These are phyloP conservation scores for Polytrichum commune DNA, from an alignment of 225 moss, liverwort and hornwort species.

Conservation along the genomic window DNA sequence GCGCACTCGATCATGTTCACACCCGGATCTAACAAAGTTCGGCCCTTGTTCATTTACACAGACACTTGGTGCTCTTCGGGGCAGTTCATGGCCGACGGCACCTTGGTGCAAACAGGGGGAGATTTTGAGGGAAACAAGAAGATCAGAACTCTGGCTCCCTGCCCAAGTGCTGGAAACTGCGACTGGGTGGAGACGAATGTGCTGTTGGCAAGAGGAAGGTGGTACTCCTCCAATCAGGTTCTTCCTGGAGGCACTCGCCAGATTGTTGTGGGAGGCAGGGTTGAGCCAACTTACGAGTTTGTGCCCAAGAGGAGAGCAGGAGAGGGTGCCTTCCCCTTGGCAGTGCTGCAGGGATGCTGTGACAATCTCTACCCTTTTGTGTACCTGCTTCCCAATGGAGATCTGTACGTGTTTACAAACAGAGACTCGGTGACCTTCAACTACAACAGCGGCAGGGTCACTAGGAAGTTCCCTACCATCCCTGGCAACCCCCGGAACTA, in stretches of 20 bases:
- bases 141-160: constrained; percentile 24
- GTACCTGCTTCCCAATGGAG: constrained; percentile 33
- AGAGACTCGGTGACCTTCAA: constrained; percentile 27
- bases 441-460: constrained; percentile 14
- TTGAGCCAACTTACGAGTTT: constrained; percentile 27
- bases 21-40: constrained; percentile 12
- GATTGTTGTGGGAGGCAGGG: constrained; percentile 39
- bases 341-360: constrained; percentile 11
- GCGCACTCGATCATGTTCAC: constrained; percentile 50
- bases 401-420: constrained; percentile 38
- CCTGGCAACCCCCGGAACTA: constrained; percentile 37
- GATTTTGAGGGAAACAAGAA: constrained; percentile 38
- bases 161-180: constrained; percentile 15
- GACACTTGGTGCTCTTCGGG: constrained; percentile 63
- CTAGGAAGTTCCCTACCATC: constrained; percentile 16
- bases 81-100: constrained; percentile 28
- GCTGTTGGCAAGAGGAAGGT: constrained; percentile 20
- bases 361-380: constrained; percentile 46
- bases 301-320: constrained; percentile 17
- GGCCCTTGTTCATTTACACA: constrained; percentile 30
- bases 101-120: constrained; percentile 30
- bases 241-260: constrained; percentile 27
- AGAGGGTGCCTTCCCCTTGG: constrained; percentile 20
- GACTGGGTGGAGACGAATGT: constrained; percentile 41
- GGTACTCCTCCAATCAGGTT: constrained; percentile 44